phyloP scores from a whole-genome alignment of 2,329 filamentous ascomycete species.

The Dactylellina cionopaga region DNA sequence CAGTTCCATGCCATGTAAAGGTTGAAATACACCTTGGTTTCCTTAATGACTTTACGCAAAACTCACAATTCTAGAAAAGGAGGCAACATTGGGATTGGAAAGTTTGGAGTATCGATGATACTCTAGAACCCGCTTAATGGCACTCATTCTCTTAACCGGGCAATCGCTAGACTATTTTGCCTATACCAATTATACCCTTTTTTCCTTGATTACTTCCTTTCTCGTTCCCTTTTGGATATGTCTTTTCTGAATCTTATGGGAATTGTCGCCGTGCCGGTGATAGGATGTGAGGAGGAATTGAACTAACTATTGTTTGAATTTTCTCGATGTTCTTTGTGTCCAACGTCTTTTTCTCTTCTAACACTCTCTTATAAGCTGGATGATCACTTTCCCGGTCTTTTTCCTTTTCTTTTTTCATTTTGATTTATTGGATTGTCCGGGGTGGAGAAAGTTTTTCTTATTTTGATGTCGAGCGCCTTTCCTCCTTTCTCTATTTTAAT shows the following conservation, averaged over 20 bases:
- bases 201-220: not conserved
- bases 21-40: conserved; percentile 1
- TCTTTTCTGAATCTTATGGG: conserved; percentile 28
- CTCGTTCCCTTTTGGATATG: conserved; percentile 14
- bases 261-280: conserved; percentile 24
- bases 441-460: conserved; percentile 23
- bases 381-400: no score
- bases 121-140: not conserved
- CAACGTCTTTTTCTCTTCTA: conserved; percentile 27
- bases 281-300: conserved; percentile 23
- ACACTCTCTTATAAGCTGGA: conserved; percentile 39
- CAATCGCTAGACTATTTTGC: not conserved
- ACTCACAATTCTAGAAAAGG: conserved; percentile 16
- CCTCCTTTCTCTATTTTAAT: conserved; percentile 26
- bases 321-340: conserved; percentile 8
- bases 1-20: conserved; percentile 52
- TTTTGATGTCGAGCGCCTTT: conserved; percentile 47
- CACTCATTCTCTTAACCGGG: not conserved
- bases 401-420: conserved; percentile 12
- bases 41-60: conserved; percentile 35
- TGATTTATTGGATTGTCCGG: conserved; percentile 22
- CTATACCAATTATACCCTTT: conserved; percentile 3
- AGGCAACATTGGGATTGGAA: conserved; percentile 12
- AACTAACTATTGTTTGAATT: conserved; percentile 21
- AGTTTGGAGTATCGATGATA: not conserved